Conservation (phyloP, 108 stramenopile species). For the Cyclotella sp. region DNA sequence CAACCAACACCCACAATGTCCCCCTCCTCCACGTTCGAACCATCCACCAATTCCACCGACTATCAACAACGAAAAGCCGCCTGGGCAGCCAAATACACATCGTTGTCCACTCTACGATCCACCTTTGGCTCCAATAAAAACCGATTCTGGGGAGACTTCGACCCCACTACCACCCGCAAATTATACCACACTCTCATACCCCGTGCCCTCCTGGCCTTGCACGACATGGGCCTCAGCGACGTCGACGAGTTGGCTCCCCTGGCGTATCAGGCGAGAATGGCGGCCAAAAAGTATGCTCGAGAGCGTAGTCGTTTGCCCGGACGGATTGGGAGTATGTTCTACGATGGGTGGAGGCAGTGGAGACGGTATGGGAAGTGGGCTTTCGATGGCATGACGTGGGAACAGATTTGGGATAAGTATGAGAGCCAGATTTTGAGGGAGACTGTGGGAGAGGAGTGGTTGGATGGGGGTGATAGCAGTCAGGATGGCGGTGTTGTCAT, state of each 20-base stretch:
- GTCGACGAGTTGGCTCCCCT: constrained; percentile 86
- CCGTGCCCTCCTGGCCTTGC: constrained; percentile 76
- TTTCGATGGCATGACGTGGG: constrained; percentile 89
- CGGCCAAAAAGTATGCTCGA: constrained; percentile 93
- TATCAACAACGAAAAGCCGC: constrained; percentile 74
- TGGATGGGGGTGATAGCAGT: constrained; percentile 11
- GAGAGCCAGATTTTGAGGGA: constrained; percentile 69
- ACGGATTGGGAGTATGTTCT: constrained; percentile 77
- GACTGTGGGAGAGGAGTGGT: constrained; percentile 32
- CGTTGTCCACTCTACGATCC: constrained; percentile 68
- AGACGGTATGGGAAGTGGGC: constrained; percentile 86
- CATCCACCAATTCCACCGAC: constrained; percentile 28
- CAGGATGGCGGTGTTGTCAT: not conserved
- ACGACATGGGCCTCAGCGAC: constrained; percentile 22
- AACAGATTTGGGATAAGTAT: constrained; percentile 95
- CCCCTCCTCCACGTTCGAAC: not conserved
- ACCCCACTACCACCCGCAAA: constrained; percentile 69
- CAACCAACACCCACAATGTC: not conserved
- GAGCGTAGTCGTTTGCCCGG: constrained; percentile 87
- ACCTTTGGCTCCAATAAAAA: constrained; percentile 88
- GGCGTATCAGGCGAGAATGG: constrained; percentile 89
- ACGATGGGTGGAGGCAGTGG: constrained; percentile 90
- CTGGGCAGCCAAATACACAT: constrained; percentile 84
- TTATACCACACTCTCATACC: constrained; percentile 89
- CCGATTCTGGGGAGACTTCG: constrained; percentile 87